Evolutionary conservation across 257 asterid species (phyloP).

Genomic region (Penstemon eatonii): DNA sequence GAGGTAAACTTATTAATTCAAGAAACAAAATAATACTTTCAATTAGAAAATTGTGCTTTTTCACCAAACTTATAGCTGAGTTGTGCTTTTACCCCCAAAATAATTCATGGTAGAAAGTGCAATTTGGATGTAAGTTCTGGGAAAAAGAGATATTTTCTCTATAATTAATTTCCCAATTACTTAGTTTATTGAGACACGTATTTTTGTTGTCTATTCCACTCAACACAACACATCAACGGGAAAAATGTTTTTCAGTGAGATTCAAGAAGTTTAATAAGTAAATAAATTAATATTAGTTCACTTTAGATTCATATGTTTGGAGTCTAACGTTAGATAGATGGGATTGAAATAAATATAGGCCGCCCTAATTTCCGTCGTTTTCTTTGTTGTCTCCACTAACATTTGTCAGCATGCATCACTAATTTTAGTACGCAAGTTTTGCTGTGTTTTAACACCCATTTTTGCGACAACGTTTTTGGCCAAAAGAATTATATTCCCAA

Average conservation of each 20-base stretch:
- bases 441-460: constrained; percentile 32
- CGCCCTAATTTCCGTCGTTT: constrained; percentile 60
- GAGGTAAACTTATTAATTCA: too few relatives aligned
- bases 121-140: too few relatives aligned
- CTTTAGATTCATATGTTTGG: constrained; percentile 16
- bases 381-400: constrained; percentile 71
- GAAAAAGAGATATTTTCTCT: too few relatives aligned
- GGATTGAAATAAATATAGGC: constrained; percentile 60
- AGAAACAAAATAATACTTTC: too few relatives aligned
- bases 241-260: constrained; percentile 65
- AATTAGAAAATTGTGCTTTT: too few relatives aligned
- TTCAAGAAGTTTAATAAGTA: constrained; percentile 37
- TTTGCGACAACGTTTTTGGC: constrained; percentile 40
- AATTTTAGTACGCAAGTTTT: constrained; percentile 30
- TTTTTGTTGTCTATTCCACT: background rate
- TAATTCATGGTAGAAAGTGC: too few relatives aligned
- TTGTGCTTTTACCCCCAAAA: too few relatives aligned
- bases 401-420: constrained; percentile 32
- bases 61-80: too few relatives aligned
- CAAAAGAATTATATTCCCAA: constrained; percentile 33
- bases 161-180: background rate
- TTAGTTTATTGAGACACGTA: too few relatives aligned
- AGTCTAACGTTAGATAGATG: constrained; percentile 7
- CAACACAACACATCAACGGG: constrained; percentile 11
- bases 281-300: background rate